Evolutionary conservation across 2,329 filamentous ascomycete genomes (phyloP).

Genomic region (Akanthomyces dipterigenus): DNA sequence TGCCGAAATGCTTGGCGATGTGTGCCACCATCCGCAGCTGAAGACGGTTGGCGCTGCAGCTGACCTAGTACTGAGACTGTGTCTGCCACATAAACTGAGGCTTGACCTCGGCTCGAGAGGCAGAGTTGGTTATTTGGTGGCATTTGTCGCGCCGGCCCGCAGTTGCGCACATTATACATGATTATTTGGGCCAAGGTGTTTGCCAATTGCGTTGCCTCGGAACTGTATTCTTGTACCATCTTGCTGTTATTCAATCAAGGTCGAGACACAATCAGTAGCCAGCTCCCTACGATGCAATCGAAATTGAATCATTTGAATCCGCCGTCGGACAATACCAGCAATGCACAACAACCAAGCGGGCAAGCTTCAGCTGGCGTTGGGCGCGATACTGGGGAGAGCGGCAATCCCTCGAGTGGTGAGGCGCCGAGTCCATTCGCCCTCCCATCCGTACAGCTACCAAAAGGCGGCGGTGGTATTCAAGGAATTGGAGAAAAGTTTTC

Average conservation of each 20-base stretch:
- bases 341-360: not conserved
- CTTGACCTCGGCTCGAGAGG: not conserved
- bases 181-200: not conserved
- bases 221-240: not conserved
- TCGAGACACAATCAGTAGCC: not conserved
- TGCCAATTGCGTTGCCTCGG: not conserved
- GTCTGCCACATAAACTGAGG: not conserved
- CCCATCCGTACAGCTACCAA: conserved; percentile 4
- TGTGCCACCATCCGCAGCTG: not conserved
- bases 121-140: not conserved
- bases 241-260: not conserved
- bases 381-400: not conserved
- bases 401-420: not conserved
- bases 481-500: conserved; percentile 12
- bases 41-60: not conserved
- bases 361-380: not conserved
- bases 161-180: not conserved
- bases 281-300: not conserved
- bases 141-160: not conserved
- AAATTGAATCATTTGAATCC: not conserved
- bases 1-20: not conserved
- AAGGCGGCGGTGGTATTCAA: conserved; percentile 9
- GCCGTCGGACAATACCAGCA: not conserved
- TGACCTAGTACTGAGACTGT: not conserved
- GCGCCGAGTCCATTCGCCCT: not conserved